Conservation (phyloP, 2,329 filamentous ascomycete genomes). For the Beauveria sp. region DNA sequence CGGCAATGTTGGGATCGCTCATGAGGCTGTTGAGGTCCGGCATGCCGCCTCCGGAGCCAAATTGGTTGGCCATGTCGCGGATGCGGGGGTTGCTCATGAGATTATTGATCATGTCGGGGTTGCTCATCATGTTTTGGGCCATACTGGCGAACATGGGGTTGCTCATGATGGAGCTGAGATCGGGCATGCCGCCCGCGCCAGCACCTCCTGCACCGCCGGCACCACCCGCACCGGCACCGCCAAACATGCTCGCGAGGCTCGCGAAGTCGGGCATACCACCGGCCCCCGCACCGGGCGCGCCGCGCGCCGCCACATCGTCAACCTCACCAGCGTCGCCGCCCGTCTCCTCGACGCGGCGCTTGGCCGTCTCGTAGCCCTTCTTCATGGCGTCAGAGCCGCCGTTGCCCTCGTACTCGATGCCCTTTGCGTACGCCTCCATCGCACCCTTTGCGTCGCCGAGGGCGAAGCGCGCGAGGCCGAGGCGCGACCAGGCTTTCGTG, state of each 20-base stretch:
- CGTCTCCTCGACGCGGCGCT: conserved; percentile 76
- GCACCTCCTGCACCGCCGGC: conserved; percentile 52
- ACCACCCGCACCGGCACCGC: conserved; percentile 51
- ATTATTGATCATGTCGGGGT: conserved; percentile 85
- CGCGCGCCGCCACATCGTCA: conserved; percentile 34
- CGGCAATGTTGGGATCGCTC: conserved; percentile 84
- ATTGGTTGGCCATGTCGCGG: conserved; percentile 77
- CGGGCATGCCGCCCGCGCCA: conserved; percentile 74
- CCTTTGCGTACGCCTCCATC: conserved; percentile 90
- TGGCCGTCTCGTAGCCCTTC: conserved; percentile 91
- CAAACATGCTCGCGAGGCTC: conserved; percentile 65
- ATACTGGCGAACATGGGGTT: conserved; percentile 98
- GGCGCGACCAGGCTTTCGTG: conserved; percentile 92
- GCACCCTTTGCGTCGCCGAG: conserved; percentile 83
- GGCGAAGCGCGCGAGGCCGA: conserved; percentile 86
- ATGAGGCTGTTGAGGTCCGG: conserved; percentile 80
- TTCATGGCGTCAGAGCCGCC: conserved; percentile 96
- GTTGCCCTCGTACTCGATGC: conserved; percentile 88
- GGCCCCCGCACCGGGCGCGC: conserved; percentile 41
- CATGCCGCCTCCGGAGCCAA: conserved; percentile 74
- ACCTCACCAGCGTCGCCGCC: conserved; percentile 31
- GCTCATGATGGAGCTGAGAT: conserved; percentile 80
- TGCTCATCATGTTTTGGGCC: conserved; percentile 96
- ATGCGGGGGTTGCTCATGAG: conserved; percentile 91
- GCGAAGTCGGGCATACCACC: conserved; percentile 66